Conservation (phyloP, 2,329 filamentous ascomycete species). For the Fusarium nanum region DNA sequence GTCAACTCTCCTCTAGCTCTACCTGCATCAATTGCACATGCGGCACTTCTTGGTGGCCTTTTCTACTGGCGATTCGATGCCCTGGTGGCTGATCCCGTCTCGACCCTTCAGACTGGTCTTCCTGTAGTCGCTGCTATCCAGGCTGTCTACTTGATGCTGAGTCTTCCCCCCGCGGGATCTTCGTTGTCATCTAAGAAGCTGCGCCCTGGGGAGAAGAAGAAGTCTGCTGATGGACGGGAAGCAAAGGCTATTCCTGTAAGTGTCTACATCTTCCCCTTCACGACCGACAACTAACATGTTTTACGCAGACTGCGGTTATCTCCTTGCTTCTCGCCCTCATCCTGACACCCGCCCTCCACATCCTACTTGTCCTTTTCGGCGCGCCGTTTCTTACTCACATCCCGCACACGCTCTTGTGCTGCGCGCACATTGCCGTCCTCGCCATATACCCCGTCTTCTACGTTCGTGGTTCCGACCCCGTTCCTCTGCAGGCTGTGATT, state of each 20-base stretch:
- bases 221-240: conserved; percentile 57
- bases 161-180: conserved; percentile 71
- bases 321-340: conserved; percentile 72
- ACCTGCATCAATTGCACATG: conserved; percentile 74
- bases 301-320: conserved; percentile 57
- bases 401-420: conserved; percentile 80
- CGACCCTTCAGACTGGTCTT: conserved; percentile 70
- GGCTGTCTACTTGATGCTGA: conserved; percentile 69
- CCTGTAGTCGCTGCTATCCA: conserved; percentile 74
- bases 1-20: conserved; percentile 54
- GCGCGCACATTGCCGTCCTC: conserved; percentile 84
- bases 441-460: conserved; percentile 85
- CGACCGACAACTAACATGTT: conserved; percentile 14
- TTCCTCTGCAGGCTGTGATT: conserved; percentile 77
- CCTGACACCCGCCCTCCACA: conserved; percentile 71
- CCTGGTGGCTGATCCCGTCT: conserved; percentile 76
- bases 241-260: conserved; percentile 61
- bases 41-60: conserved; percentile 72
- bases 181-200: conserved; percentile 60
- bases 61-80: conserved; percentile 72
- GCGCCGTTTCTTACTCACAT: conserved; percentile 88
- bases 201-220: conserved; percentile 67
- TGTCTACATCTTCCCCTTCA: not conserved
- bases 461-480: conserved; percentile 79
- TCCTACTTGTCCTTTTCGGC: conserved; percentile 85